Evolutionary conservation across 1,139 yeast species (phyloP), one percentile per base, ranked within the genome.

Genomic region (Wickerhamomyces sp.): DNA sequence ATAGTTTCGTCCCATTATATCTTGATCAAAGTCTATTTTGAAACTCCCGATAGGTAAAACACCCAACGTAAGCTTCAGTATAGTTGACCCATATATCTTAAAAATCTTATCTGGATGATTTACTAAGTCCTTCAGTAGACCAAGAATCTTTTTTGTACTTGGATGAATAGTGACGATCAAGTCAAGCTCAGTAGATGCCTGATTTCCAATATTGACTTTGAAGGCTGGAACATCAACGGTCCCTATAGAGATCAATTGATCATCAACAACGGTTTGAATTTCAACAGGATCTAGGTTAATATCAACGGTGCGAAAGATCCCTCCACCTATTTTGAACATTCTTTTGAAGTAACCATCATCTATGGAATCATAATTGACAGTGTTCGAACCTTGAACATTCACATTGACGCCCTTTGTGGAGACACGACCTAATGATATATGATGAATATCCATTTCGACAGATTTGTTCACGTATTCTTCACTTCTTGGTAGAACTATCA

Each of bases 31-130:
- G 36, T 51, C 53, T 14, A 72, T 42, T n/a, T 54, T 51, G 40
- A 66, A 54, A 15, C 53, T 53, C 3, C 65, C 60, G 6, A 65
- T 43, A 13, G 70, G 67, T 9, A 67, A 37, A 35, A 50, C 55
- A 1, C 69, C 69, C 37, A 66, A 43, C 26, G 54, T 52, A 1
- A 68, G 42, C 13, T 54, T 55, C 27, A 68, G 58, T 1, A 44
- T 43, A 0, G 71, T 65, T 37, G 61, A 58, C 2, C 71, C 72
- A 40, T 56, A 55, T 7, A 68, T 45, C 41, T 59, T 59, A 37
- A 67, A 52, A 1, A 57, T 48, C 3, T 63, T 49, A 36, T 59
- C 61, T 3, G 69, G 65, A 15, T 64, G 51, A 2, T 50, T 34
- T 8, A 67, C 32, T 2, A 67, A 34, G 34, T 55, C 51, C 43